Base-by-base conservation (phyloP, 192 early-diverging fungal genomes). In the Coemansia pectinata region DNA sequence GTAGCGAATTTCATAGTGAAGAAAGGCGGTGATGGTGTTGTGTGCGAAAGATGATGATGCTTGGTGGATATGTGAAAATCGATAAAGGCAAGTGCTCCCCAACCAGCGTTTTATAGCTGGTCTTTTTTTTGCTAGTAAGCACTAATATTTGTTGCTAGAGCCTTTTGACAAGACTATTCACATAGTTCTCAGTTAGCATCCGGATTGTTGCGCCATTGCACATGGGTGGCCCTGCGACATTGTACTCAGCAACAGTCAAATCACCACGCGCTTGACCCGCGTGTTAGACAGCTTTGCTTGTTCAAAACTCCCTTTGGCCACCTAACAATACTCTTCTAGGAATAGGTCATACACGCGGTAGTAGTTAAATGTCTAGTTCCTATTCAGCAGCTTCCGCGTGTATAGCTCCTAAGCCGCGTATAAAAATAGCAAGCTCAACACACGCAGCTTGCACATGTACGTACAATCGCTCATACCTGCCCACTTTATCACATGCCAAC, bases 1-100 rank as follows among this genome's bases (percentile, higher is more conserved):
- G 59, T 60, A 12, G 41, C 42, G 39, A 72, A 15, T 48, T 72
- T 77, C 75, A 77, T 77, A 3, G 50, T 10, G 11, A 29, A 53
- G 10, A 34, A 34, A 21, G 21, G 21, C 21, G 21, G 19, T 40
- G 62, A 47, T 45, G 15, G 15, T 12, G 4, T 45, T 4, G 44
- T 62, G 34, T 42, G n/a, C 19, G 34, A 58, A 9, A 27, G n/a
- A 11, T 44, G 19, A 11, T 44, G 19, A 36, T 52, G 59, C 7
- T 36, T 59, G 27, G 58, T 60, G 12, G 11, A 7, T 60, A 33
- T 60, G 8, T 36, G 33, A 17, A 19, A 39, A 33, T 27, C 10
- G n/a, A 21, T 25, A 50, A 25, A 25, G n/a, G 23, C 25, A 23
- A 53, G 9, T 2, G 12, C 23, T 27, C 8, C 1, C 50, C 27